Percentiles rank a stretch among this genome's conserved stretches.
phyloP scores from a whole-genome alignment of 495 filamentous ascomycete genomes.

The Halenospora varia region DNA sequence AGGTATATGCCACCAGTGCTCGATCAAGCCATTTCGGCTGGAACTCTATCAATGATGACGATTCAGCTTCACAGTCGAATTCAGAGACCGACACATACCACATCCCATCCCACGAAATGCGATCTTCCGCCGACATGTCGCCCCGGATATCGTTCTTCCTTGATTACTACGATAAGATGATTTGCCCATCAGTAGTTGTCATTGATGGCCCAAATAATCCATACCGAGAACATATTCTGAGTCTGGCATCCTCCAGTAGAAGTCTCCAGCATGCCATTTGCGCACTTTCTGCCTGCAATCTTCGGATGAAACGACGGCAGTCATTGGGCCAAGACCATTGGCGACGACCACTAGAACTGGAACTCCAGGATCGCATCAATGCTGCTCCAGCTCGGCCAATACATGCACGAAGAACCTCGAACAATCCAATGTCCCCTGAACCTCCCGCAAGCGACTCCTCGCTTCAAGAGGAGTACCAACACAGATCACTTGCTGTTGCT shows the following conservation, averaged over 20 bases:
- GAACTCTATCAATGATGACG: slow-evolving; percentile 24
- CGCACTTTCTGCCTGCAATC: slow-evolving; percentile 81
- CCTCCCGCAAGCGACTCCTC: slow-evolving; percentile 37
- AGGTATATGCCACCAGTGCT: slow-evolving; percentile 24
- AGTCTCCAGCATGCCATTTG: slow-evolving; percentile 90
- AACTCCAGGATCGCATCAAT: slow-evolving; percentile 23
- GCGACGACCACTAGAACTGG: slow-evolving; percentile 22
- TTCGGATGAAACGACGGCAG: slow-evolving; percentile 56
- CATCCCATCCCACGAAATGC: slow-evolving; percentile 24
- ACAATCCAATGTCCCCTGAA: slow-evolving; percentile 27
- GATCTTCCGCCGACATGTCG: slow-evolving; percentile 40
- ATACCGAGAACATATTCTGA: slow-evolving; percentile 79
- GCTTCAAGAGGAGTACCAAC: slow-evolving; percentile 71
- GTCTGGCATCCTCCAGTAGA: slow-evolving; percentile 70
- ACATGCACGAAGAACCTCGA: slow-evolving; percentile 6
- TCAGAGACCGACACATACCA: slow-evolving; percentile 24
- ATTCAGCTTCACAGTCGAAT: slow-evolving; percentile 18
- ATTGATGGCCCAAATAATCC: slow-evolving; percentile 84
- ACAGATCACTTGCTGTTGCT: slow-evolving; percentile 76
- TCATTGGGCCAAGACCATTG: slow-evolving; percentile 44
- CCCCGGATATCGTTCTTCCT: slow-evolving; percentile 59
- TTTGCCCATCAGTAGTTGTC: slow-evolving; percentile 86
- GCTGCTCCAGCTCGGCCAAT: slow-evolving; percentile 8
- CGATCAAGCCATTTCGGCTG: slow-evolving; percentile 26
- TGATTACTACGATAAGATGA: slow-evolving; percentile 80